phyloP scores from a whole-genome alignment of 2,329 filamentous ascomycete genomes.

The Cryphonectria japonica region DNA sequence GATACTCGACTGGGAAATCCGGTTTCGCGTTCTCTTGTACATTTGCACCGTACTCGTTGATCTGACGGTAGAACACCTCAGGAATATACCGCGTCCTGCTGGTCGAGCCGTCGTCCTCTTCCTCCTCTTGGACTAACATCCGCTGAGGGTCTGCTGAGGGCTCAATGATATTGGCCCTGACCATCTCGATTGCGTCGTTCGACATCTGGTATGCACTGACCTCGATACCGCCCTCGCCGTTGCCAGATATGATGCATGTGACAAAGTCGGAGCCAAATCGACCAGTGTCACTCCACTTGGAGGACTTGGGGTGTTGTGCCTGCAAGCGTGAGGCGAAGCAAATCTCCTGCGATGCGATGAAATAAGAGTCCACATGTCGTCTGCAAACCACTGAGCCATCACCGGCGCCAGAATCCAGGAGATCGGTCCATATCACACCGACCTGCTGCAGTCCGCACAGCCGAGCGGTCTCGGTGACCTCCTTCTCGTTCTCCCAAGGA shows the following conservation, averaged over 20 bases:
- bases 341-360: constrained; percentile 88
- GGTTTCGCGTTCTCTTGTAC: constrained; percentile 98
- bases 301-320: constrained; percentile 83
- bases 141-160: constrained; percentile 89
- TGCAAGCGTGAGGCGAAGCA: constrained; percentile 87
- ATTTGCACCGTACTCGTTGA: constrained; percentile 95
- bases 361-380: constrained; percentile 93
- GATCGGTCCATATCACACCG: constrained; percentile 92
- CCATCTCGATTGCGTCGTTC: constrained; percentile 96
- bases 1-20: constrained; percentile 93
- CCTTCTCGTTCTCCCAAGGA: constrained; percentile 82
- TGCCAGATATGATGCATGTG: constrained; percentile 93
- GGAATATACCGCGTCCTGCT: constrained; percentile 87
- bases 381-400: constrained; percentile 93
- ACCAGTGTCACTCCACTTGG: constrained; percentile 96
- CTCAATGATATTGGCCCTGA: constrained; percentile 90
- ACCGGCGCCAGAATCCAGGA: constrained; percentile 78
- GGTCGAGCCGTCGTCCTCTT: constrained; percentile 73
- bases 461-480: constrained; percentile 78
- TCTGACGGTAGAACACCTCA: constrained; percentile 92
- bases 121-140: constrained; percentile 93
- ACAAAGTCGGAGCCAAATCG: constrained; percentile 96
- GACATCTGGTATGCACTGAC: constrained; percentile 94
- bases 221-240: constrained; percentile 83
- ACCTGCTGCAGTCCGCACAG: constrained; percentile 86